A percentile compares a stretch with the other conserved stretches of the same genome.
These are phyloP conservation scores for Hyparrhenia diplandra DNA, from an alignment of 176 grass and related monocot species.

Conservation along the genomic window DNA sequence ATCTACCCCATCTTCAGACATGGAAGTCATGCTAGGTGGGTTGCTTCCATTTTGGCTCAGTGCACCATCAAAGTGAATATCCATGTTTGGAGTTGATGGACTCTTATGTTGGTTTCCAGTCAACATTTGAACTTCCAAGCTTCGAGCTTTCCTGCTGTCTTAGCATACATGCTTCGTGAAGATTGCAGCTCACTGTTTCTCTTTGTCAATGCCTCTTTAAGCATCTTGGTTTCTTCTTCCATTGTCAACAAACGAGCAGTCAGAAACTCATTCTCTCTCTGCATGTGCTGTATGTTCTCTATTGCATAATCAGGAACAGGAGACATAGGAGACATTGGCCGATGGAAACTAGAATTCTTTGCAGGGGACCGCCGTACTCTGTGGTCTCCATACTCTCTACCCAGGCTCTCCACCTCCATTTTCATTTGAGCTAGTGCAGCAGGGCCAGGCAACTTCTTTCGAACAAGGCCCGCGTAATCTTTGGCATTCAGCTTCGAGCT, in stretches of 20 bases:
- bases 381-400: slow-evolving; percentile 75
- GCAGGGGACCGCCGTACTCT: slow-evolving; percentile 76
- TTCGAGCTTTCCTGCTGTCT: slow-evolving; percentile 75
- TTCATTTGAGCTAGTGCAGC: slow-evolving; percentile 99
- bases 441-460: slow-evolving; percentile 93
- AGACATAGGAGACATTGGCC: slow-evolving; percentile 45
- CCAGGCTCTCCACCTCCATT: slow-evolving; percentile 94
- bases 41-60: slow-evolving; percentile 85
- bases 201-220: slow-evolving; percentile 93
- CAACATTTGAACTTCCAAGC: slow-evolving; percentile 75
- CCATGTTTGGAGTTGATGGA: slow-evolving; percentile 56
- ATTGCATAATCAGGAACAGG: slow-evolving; percentile 59
- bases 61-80: slow-evolving; percentile 64
- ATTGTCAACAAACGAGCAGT: slow-evolving; percentile 77
- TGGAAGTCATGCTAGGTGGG: slow-evolving; percentile 88
- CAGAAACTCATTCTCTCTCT: slow-evolving; percentile 94
- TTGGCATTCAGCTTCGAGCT: slow-evolving; percentile 97
- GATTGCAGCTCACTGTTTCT: slow-evolving; percentile 85
- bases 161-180: slow-evolving; percentile 86
- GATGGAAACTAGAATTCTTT: slow-evolving; percentile 56
- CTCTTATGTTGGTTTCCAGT: slow-evolving; percentile 59
- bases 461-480: slow-evolving; percentile 91
- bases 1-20: slow-evolving; percentile 98
- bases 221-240: slow-evolving; percentile 98
- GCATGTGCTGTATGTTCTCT: slow-evolving; percentile 73